Evolutionary conservation across 2,329 filamentous ascomycete genomes (phyloP).

Genomic region (Aspergillus cejpii): DNA sequence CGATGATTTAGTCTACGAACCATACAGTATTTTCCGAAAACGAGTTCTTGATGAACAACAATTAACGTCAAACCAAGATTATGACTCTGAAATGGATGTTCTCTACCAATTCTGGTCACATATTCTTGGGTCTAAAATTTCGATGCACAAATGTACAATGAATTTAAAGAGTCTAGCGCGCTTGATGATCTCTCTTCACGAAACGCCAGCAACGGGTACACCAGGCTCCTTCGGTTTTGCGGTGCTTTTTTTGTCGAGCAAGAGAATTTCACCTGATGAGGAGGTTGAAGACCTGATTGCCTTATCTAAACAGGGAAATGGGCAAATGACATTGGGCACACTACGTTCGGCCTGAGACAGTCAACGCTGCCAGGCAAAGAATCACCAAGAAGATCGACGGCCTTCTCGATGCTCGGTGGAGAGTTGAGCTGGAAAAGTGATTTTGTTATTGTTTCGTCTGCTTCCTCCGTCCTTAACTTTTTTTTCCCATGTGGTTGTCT

Average conservation of each 20-base stretch:
- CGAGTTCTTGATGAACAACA: constrained; percentile 47
- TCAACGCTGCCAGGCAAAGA: constrained; percentile 49
- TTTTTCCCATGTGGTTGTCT: constrained; percentile 10
- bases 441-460: constrained; percentile 18
- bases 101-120: constrained; percentile 71
- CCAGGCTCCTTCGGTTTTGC: constrained; percentile 61
- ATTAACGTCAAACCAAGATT: constrained; percentile 33
- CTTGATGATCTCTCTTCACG: constrained; percentile 55
- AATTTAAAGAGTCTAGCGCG: constrained; percentile 64
- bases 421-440: constrained; percentile 47
- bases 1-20: constrained; percentile 35
- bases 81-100: constrained; percentile 48
- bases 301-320: constrained; percentile 42
- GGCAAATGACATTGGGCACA: constrained; percentile 46
- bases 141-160: constrained; percentile 67
- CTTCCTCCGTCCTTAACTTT: constrained; percentile 12
- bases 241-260: constrained; percentile 49
- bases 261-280: constrained; percentile 46
- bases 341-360: constrained; percentile 50
- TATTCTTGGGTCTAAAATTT: constrained; percentile 66
- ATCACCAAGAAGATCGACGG: constrained; percentile 50
- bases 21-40: constrained; percentile 44
- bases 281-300: constrained; percentile 52
- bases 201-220: constrained; percentile 51
- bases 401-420: constrained; percentile 47